Conservation (phyloP, 345 rosid species). For the Cardamine chenopodiifolia region DNA sequence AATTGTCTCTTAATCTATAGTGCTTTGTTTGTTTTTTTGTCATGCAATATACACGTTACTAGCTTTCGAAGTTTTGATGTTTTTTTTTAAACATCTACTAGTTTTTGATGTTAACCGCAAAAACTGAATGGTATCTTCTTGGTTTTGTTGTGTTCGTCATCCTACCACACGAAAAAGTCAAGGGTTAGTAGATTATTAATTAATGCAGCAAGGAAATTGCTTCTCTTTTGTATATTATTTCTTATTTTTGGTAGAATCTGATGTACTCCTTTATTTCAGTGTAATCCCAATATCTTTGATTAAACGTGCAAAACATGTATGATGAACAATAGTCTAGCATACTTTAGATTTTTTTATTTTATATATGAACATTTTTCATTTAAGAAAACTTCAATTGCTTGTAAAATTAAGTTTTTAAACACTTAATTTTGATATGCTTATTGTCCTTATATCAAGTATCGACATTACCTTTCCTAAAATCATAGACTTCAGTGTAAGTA, state of each 20-base stretch:
- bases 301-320: conserved; percentile 23
- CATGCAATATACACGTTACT: conserved; percentile 24
- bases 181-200: conserved; percentile 36
- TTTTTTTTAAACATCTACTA: not conserved
- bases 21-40: not conserved
- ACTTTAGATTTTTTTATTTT: not conserved
- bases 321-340: not conserved
- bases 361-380: not conserved
- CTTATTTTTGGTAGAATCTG: conserved; percentile 14
- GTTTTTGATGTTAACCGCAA: conserved; percentile 27
- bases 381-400: not conserved
- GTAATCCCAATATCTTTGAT: conserved; percentile 21
- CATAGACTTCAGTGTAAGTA: not conserved
- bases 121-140: conserved; percentile 24
- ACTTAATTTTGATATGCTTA: too few species aligned
- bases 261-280: not conserved
- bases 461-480: not conserved
- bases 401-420: not conserved
- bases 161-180: conserved; percentile 28
- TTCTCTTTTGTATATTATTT: conserved; percentile 13
- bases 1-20: conserved; percentile 25
- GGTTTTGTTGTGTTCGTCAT: conserved; percentile 34
- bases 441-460: too few species aligned
- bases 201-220: conserved; percentile 28
- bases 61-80: conserved; percentile 5